These are phyloP conservation scores for Paramecium pentaurelia DNA, from an alignment of 73 alveolate species.

Conservation along the genomic window DNA sequence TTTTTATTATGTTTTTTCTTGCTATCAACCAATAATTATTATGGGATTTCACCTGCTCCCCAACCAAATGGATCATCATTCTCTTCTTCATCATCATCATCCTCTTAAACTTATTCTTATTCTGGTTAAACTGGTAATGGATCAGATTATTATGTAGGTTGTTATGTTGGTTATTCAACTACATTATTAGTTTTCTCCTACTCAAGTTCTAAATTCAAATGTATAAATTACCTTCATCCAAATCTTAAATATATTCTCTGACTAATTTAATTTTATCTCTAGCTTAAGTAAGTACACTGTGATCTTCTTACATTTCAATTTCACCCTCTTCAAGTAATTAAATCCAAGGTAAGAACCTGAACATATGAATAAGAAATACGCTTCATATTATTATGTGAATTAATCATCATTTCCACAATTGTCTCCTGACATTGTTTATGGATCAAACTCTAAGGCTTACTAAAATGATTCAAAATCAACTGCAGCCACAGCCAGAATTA, in stretches of 20 bases:
- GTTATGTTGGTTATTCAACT: background rate
- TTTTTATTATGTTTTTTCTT: background rate
- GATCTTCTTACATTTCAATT: slow-evolving; percentile 13
- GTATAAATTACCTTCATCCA: background rate
- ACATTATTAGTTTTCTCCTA: background rate
- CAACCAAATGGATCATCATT: slow-evolving; percentile 50
- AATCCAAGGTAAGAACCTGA: slow-evolving; percentile 2
- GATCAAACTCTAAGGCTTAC: slow-evolving; percentile 7
- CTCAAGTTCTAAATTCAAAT: background rate
- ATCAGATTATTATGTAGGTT: background rate
- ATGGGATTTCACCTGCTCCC: slow-evolving; percentile 44
- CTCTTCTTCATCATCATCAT: background rate
- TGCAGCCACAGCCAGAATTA: background rate
- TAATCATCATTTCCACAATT: slow-evolving; percentile 37
- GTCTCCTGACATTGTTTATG: background rate
- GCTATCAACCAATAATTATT: background rate
- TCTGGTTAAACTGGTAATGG: background rate
- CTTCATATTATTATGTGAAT: background rate
- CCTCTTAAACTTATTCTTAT: background rate
- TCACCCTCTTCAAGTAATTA: background rate
- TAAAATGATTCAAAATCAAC: slow-evolving; percentile 5
- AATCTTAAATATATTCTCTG: background rate
- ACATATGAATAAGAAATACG: background rate
- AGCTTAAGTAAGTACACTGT: background rate
- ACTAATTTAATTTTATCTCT: slow-evolving; percentile 13